Conservation (phyloP, 2,329 filamentous ascomycete species). For the Penicillium sp. region DNA sequence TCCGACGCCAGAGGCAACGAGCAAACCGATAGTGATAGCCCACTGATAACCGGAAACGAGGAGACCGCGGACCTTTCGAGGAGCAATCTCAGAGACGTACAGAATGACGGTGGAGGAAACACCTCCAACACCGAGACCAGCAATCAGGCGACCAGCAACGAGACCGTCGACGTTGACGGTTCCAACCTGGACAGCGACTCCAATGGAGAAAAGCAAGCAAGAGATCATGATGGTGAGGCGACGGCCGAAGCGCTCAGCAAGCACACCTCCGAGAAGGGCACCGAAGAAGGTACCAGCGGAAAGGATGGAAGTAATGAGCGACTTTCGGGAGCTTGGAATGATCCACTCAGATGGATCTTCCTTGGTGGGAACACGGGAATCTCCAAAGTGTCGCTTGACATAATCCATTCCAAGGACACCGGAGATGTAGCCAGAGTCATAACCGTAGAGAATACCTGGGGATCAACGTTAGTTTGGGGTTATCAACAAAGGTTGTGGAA, state of each 20-base stretch:
- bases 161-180: constrained; percentile 58
- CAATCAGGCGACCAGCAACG: constrained; percentile 70
- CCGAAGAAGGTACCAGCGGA: constrained; percentile 77
- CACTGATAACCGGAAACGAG: constrained; percentile 80
- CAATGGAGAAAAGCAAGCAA: constrained; percentile 69
- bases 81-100: constrained; percentile 80
- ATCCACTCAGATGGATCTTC: constrained; percentile 39
- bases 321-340: constrained; percentile 52
- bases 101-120: constrained; percentile 77
- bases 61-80: constrained; percentile 72
- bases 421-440: constrained; percentile 59
- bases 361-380: constrained; percentile 28
- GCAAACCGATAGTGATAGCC: constrained; percentile 75
- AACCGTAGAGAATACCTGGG: constrained; percentile 30
- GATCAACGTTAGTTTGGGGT: background rate
- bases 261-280: constrained; percentile 71
- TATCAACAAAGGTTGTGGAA: background rate
- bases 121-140: constrained; percentile 76
- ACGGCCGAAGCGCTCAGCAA: constrained; percentile 69
- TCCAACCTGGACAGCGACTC: constrained; percentile 66
- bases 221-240: constrained; percentile 66
- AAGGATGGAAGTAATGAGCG: constrained; percentile 72
- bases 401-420: constrained; percentile 52
- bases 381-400: constrained; percentile 45
- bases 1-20: constrained; percentile 71